Evolutionary conservation across 2,329 filamentous ascomycete genomes (phyloP).

Genomic region (Amylocarpus encephaloides): DNA sequence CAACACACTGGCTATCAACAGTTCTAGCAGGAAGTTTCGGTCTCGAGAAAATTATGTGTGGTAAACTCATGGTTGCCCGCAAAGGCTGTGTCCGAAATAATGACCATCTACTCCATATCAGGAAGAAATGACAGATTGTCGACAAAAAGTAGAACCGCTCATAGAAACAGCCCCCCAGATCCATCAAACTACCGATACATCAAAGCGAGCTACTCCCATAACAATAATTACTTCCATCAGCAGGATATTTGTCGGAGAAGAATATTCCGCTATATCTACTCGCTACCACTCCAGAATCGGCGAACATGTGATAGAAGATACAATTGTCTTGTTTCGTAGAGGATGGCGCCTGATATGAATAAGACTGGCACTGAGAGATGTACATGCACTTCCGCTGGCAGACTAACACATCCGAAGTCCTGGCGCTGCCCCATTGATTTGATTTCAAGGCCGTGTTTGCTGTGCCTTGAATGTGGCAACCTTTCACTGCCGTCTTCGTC

Average conservation of each 20-base stretch:
- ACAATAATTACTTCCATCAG: conserved; percentile 14
- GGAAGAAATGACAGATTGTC: too few relatives aligned
- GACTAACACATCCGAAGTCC: conserved; percentile 5
- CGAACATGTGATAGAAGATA: conserved; percentile 11
- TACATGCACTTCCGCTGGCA: conserved; percentile 15
- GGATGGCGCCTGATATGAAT: conserved; percentile 6
- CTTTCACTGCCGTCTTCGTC: conserved; percentile 10
- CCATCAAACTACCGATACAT: neutral
- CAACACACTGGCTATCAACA: too few relatives aligned
- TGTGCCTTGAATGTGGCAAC: conserved; percentile 12
- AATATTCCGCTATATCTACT: conserved; percentile 12
- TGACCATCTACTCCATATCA: too few relatives aligned
- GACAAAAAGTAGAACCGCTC: too few relatives aligned
- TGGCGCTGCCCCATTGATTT: neutral
- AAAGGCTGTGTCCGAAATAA: too few relatives aligned
- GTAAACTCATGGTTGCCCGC: too few relatives aligned
- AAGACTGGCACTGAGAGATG: conserved; percentile 10
- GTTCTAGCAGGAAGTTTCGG: too few relatives aligned
- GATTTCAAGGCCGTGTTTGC: conserved; percentile 4
- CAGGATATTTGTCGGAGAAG: conserved; percentile 19
- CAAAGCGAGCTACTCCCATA: conserved; percentile 10
- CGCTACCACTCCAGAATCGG: conserved; percentile 5
- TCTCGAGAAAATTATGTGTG: too few relatives aligned
- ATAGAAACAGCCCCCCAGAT: too few relatives aligned
- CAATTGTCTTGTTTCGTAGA: conserved; percentile 8